Evolutionary conservation across 2,329 filamentous ascomycete genomes (phyloP), one percentile per base, ranked within the genome.

Genomic region (Didymellaceae sp.): DNA sequence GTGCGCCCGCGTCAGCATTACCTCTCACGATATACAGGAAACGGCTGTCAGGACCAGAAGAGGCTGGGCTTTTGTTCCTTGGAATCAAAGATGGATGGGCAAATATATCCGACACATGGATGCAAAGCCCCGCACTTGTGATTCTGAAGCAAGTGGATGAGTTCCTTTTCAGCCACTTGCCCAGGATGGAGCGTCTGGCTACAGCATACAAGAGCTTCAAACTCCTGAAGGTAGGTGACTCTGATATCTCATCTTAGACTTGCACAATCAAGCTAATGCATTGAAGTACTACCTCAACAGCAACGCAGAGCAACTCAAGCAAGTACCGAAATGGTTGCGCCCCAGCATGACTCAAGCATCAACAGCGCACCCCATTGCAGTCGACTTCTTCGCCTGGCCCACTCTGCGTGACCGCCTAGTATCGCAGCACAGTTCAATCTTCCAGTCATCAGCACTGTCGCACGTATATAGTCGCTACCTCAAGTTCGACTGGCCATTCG

Each of bases 311-410:
- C 54, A 67, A 24, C 54, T 70, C 2, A 54, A 59, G 13, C 64
- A 61, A 51, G 61, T 70, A 1, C 67, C 66, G 0, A 45, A 51
- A 24, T 71, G 66, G 67, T 57, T 71, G 7, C 58, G 63, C 6
- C 35, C 24, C 30, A 70, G 63, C 30, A 7, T 49, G 13, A 35
- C 57, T 5, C 68, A 71, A 54, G 51, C 66, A 9, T 53, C 58
- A 2, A 64, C 54, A 2, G 49, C 48, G 7, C 67, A 71, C 49
- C 67, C 66, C 31, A 57, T 67, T 9, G 62, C 66, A 10, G 31
- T 71, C 37, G 67, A 71, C 45, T 70, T 70, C 54, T 70, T 70
- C 42, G 63, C 68, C 5, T 71, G 67, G 68, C 68, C 65, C 4
- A 63, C 65, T 1, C 58, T 71, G 5, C 64, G 68, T 40, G 54